Conservation (phyloP, 192 early-diverging fungal species). For the Podila verticillata region DNA sequence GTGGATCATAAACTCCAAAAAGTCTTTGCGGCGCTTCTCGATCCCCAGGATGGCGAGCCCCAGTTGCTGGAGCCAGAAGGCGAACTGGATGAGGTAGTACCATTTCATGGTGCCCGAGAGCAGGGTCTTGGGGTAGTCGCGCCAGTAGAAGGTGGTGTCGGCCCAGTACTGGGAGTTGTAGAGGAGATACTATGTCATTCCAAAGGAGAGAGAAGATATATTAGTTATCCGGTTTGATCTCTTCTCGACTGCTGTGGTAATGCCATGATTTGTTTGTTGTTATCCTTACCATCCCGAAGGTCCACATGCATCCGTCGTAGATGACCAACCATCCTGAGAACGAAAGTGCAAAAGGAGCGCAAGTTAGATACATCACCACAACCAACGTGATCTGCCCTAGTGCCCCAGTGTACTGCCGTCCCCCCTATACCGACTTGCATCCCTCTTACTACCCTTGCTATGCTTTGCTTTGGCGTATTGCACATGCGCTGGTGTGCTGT, state of each 20-base stretch:
- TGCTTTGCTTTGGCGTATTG: no score
- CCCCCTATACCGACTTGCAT: no score
- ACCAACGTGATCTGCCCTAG: no score
- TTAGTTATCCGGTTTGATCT: not conserved
- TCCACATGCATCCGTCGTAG: slow-evolving; percentile 73
- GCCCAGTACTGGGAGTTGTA: slow-evolving; percentile 68
- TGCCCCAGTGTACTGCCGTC: no score
- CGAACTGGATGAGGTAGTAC: slow-evolving; percentile 70
- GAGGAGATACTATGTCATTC: slow-evolving; percentile 59
- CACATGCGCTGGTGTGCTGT: no score
- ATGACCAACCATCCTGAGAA: slow-evolving; percentile 63
- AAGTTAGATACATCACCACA: not conserved
- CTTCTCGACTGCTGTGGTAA: not conserved
- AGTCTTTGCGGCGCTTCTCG: slow-evolving; percentile 69
- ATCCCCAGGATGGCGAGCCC: slow-evolving; percentile 67
- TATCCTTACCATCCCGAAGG: slow-evolving; percentile 68
- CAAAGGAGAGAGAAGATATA: not conserved
- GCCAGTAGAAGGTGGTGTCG: slow-evolving; percentile 62
- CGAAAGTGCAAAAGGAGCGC: no score
- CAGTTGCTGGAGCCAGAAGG: slow-evolving; percentile 72
- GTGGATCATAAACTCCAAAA: slow-evolving; percentile 65
- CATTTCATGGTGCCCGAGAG: slow-evolving; percentile 59
- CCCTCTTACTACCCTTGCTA: no score
- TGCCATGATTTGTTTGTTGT: not conserved
- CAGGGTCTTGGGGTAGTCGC: slow-evolving; percentile 62